These are phyloP conservation scores for Symbiodinium pilosum DNA, from an alignment of 73 alveolate genomes.

Conservation along the genomic window DNA sequence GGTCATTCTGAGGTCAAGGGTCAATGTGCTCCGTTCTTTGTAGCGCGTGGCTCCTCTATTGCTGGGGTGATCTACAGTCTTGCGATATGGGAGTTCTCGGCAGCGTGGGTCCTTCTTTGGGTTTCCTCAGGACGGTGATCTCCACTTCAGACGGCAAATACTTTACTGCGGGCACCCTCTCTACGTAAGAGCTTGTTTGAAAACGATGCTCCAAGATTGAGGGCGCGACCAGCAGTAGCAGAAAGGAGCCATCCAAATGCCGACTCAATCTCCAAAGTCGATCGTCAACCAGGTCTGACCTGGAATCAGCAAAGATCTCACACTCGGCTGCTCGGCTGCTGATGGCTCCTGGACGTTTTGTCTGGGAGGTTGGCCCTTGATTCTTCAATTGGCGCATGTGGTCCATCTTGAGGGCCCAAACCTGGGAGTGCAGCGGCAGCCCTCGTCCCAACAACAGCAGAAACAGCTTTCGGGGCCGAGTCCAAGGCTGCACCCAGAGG, in stretches of 20 bases:
- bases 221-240: constrained; percentile 39
- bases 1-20: background rate
- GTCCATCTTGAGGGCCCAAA: constrained; percentile 56
- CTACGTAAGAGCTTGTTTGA: no score
- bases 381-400: constrained; percentile 22
- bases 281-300: constrained; percentile 61
- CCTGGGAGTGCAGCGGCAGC: background rate
- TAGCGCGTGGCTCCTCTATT: no score
- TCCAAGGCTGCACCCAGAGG: constrained; percentile 32
- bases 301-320: background rate
- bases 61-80: no score
- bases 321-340: no score
- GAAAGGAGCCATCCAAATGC: constrained; percentile 82
- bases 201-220: background rate
- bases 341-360: no score
- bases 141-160: background rate
- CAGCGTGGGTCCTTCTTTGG: no score
- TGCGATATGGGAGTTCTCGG: background rate
- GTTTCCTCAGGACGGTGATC: background rate
- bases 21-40: no score
- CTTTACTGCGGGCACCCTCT: no score
- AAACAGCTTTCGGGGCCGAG: background rate
- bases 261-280: constrained; percentile 79
- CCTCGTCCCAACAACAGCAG: no score
- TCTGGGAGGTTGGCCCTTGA: background rate